Evolutionary conservation across 2,329 filamentous ascomycete genomes (phyloP).

Genomic region (Phaeosphaeria sp.): DNA sequence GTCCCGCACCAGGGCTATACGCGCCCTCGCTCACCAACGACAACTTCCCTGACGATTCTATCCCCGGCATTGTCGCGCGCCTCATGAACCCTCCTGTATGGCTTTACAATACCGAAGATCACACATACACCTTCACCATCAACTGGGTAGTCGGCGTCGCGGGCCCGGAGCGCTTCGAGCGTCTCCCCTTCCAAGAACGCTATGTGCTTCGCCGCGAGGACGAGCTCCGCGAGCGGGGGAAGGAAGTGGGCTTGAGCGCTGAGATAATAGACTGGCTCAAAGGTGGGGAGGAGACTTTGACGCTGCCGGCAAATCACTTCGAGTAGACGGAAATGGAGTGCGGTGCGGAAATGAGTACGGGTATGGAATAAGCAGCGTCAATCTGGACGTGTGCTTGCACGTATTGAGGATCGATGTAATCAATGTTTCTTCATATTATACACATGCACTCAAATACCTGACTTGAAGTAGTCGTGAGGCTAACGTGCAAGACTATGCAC

Average conservation of each 20-base stretch:
- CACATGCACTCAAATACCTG: too few relatives aligned
- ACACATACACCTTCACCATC: conserved; percentile 7
- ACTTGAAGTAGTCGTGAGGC: too few relatives aligned
- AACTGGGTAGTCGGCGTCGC: conserved; percentile 10
- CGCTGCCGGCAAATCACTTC: not conserved
- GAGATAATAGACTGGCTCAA: conserved; percentile 3
- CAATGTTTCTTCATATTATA: not conserved
- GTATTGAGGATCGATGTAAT: not conserved
- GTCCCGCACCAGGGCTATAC: conserved; percentile 8
- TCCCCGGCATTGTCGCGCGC: conserved; percentile 4
- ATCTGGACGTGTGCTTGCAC: not conserved
- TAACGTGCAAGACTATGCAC: too few relatives aligned
- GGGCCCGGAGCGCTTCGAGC: conserved; percentile 12
- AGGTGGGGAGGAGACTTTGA: not conserved
- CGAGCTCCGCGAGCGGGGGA: not conserved
- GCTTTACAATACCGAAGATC: not conserved
- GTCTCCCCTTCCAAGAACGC: not conserved
- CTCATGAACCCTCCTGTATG: conserved; percentile 5
- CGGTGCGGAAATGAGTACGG: not conserved
- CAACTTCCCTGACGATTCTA: conserved; percentile 1
- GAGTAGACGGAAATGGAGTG: not conserved
- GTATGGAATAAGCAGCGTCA: not conserved
- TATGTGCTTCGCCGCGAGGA: conserved; percentile 1
- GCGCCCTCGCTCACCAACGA: conserved; percentile 5
- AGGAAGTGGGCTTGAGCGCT: not conserved